Base-by-base conservation (phyloP, 2,329 filamentous ascomycete genomes). In the Diaporthe sp. region DNA sequence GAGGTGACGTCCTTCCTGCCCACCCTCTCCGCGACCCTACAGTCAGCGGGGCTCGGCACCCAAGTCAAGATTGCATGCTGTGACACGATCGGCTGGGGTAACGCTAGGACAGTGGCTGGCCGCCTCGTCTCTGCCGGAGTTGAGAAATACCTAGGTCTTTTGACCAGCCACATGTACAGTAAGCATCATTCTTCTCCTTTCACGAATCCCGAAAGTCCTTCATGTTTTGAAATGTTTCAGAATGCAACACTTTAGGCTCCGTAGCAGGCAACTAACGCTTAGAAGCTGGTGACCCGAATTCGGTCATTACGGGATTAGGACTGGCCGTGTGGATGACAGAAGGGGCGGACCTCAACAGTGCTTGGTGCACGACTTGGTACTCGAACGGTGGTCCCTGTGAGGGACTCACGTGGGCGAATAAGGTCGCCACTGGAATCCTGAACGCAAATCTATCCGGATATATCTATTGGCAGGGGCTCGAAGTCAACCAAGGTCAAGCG, bases 1-100 rank as follows among this genome's bases (percentile, higher is more conserved):
- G 94, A 89, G 80, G 87, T 87, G 4, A 87, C 85, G 59, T 85
- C 87, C 53, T 89, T 90, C 79, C 86, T 90, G 80, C 79, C 81
- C 73, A 81, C 87, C n/a, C 82, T 90, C 56, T 81, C 83, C 68
- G 81, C 83, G 25, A 85, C 84, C 2, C 81, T 88, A 61, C 79
- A 76, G 44, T 70, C 77, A 25, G 74, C 75, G 9, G 78, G 77
- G 55, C 75, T 81, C 79, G 83, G 61, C 79, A 86, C 50, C 80
- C 69, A 71, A 39, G 80, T 55, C 59, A 76, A 74, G 22, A 80
- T 84, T 66, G 78, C 80, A 35, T 84, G 83, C 81, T 84, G 82
- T 77, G 82, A 85, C 78, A 80, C 81, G 5, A 82, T 82, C 72
- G 83, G 84, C 74, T 86, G 84, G 84, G 77, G 79, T n/a, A 81